These are phyloP conservation scores for Nematocida major DNA, from an alignment of 371 early-diverging fungal species.

Conservation along the genomic window DNA sequence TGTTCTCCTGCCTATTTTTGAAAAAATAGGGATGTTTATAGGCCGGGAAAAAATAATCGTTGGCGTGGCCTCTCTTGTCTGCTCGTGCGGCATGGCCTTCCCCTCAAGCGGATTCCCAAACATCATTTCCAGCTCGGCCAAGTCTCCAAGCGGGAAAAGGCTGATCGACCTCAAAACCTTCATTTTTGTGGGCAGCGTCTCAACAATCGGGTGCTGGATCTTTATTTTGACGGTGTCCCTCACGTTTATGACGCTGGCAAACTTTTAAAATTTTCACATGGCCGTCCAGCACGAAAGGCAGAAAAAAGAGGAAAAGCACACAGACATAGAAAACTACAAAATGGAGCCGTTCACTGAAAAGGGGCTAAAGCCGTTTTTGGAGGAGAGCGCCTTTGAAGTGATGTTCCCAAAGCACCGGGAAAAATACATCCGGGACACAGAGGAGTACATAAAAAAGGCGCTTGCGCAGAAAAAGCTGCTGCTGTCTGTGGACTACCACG, in stretches of 20 bases:
- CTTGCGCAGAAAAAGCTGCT: conserved; percentile 78
- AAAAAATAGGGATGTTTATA: conserved; percentile 19
- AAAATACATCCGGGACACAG: conserved; percentile 79
- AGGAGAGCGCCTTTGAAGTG: conserved; percentile 89
- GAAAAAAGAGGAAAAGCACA: conserved; percentile 3
- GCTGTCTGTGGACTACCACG: conserved; percentile 82
- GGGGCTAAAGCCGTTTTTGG: conserved; percentile 75
- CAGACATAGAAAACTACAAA: conserved; percentile 55
- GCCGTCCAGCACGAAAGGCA: not conserved
- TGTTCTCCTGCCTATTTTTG: conserved; percentile 38
- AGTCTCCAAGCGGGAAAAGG: not conserved
- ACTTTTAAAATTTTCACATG: conserved; percentile 17
- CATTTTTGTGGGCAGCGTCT: conserved; percentile 24
- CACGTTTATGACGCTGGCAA: conserved; percentile 9
- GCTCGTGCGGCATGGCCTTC: conserved; percentile 49
- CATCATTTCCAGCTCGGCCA: conserved; percentile 20
- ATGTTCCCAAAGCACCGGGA: conserved; percentile 95
- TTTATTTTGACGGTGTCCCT: conserved; percentile 28
- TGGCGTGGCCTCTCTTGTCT: conserved; percentile 18
- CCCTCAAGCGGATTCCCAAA: conserved; percentile 49
- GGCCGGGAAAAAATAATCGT: conserved; percentile 11
- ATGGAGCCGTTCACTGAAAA: conserved; percentile 77
- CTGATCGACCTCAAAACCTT: conserved; percentile 2
- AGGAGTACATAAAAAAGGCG: conserved; percentile 81
- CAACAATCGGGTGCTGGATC: conserved; percentile 21